Evolutionary conservation across 306 rosid species (phyloP).

Genomic region (Glycine soja): DNA sequence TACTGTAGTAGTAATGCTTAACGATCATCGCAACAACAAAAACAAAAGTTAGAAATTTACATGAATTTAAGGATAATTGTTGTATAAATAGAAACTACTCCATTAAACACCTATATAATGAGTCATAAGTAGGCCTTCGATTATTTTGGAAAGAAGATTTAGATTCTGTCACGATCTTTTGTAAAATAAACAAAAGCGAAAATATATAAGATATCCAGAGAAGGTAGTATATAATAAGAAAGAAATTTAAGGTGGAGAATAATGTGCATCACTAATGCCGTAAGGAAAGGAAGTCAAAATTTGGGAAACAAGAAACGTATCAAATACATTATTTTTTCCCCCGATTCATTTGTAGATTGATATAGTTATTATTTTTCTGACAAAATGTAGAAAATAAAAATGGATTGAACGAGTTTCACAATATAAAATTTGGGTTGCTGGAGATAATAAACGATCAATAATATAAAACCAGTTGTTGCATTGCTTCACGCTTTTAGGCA

Average conservation of each 20-base stretch:
- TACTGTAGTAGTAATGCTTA: background rate
- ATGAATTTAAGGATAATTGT: background rate
- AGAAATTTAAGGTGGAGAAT: background rate
- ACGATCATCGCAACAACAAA: background rate
- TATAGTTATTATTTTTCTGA: slow-evolving; percentile 33
- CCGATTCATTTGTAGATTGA: slow-evolving; percentile 7
- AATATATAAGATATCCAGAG: background rate
- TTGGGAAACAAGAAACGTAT: slow-evolving; percentile 38
- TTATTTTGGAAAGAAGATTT: background rate
- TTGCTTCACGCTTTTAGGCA: slow-evolving; percentile 73
- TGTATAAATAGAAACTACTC: background rate
- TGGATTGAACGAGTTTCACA: slow-evolving; percentile 7
- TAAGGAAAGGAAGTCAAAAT: slow-evolving; percentile 41
- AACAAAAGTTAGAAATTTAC: background rate
- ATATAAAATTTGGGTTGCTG: slow-evolving; percentile 44
- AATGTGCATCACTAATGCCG: slow-evolving; percentile 41
- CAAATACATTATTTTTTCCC: background rate
- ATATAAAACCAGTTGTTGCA: slow-evolving; percentile 47
- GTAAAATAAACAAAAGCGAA: slow-evolving; percentile 17
- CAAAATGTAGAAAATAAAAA: background rate
- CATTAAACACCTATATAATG: background rate
- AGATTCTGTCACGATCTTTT: slow-evolving; percentile 2
- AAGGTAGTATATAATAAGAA: background rate
- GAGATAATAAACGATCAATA: slow-evolving; percentile 22
- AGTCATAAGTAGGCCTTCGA: background rate